phyloP scores from a whole-genome alignment of 768 basidiomycete species.

The Psilocybe tampanensis region DNA sequence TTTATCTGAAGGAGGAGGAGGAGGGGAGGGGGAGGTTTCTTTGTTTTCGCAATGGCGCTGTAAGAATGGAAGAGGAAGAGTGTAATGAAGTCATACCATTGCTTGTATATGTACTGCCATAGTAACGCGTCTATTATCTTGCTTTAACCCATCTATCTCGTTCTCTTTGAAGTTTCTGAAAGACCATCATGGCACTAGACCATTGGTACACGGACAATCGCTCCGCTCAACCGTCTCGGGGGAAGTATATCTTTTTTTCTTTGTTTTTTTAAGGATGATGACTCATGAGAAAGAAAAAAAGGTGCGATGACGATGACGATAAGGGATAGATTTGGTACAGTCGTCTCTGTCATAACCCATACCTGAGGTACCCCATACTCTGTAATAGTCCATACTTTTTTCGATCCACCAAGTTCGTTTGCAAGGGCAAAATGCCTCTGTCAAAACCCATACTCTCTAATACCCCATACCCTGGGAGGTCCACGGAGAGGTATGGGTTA shows the following conservation, averaged over 20 bases:
- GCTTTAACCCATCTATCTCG: slow-evolving; percentile 10
- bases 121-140: slow-evolving; percentile 25
- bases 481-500: too few relatives aligned
- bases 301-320: slow-evolving; percentile 15
- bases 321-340: slow-evolving; percentile 12
- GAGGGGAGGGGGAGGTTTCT: slow-evolving; percentile 11
- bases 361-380: too few relatives aligned
- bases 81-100: slow-evolving; percentile 38
- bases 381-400: too few relatives aligned
- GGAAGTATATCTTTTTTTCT: background rate
- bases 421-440: too few relatives aligned
- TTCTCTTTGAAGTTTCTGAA: background rate
- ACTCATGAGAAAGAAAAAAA: slow-evolving; percentile 1
- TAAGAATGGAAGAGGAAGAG: slow-evolving; percentile 32
- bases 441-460: too few relatives aligned
- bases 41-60: slow-evolving; percentile 16
- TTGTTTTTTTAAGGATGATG: slow-evolving; percentile 5
- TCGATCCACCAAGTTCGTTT: too few relatives aligned
- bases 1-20: slow-evolving; percentile 23
- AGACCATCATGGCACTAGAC: background rate
- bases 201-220: slow-evolving; percentile 18
- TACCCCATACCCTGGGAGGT: too few relatives aligned
- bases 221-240: slow-evolving; percentile 13
- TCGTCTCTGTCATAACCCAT: too few relatives aligned
- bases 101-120: slow-evolving; percentile 33